Evolutionary conservation across 2,329 filamentous ascomycete genomes (phyloP).

Genomic region (Diaporthe citri): DNA sequence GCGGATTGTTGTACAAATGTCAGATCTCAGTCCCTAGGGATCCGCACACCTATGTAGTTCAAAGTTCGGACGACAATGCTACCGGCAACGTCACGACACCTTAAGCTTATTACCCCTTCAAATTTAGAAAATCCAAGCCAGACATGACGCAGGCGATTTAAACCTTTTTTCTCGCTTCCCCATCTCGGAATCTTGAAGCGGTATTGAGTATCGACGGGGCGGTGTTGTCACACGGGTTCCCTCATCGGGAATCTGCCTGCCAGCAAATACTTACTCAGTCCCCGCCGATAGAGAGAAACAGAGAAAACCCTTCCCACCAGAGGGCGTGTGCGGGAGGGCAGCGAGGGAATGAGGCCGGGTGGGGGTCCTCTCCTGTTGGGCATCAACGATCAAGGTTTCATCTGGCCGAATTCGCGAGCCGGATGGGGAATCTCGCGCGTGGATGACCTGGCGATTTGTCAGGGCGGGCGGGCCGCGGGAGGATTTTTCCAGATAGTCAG

Average conservation of each 20-base stretch:
- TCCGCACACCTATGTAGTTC: neutral
- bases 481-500: neutral
- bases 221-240: neutral
- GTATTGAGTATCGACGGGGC: neutral
- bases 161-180: neutral
- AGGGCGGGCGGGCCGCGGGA: conserved; percentile 7
- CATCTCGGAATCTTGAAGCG: neutral
- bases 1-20: neutral
- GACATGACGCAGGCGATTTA: neutral
- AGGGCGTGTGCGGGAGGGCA: neutral
- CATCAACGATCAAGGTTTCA: conserved; percentile 19
- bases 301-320: neutral
- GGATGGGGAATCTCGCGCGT: neutral
- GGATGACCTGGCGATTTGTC: conserved; percentile 10
- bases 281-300: neutral
- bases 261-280: neutral
- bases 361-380: conserved; percentile 1
- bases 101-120: neutral
- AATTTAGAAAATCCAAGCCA: neutral
- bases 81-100: neutral
- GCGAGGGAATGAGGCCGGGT: neutral
- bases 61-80: conserved; percentile 9
- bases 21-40: neutral
- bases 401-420: conserved; percentile 16
- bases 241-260: neutral